These are phyloP conservation scores for Cyberlindnera veronae DNA, from an alignment of 805 yeast genomes.

Conservation along the genomic window DNA sequence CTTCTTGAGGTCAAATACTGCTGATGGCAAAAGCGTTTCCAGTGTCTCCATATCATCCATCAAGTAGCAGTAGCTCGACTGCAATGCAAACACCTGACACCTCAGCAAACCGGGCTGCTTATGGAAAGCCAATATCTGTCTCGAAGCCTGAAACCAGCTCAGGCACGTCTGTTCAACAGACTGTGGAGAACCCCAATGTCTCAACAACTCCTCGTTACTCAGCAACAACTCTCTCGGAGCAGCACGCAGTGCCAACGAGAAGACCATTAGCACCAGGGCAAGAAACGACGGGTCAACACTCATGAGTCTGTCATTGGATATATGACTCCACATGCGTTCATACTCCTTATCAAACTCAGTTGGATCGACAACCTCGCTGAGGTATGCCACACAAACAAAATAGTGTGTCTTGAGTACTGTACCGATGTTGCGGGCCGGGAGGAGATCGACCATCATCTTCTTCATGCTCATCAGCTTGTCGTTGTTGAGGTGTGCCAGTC, in stretches of 20 bases:
- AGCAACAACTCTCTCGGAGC: slow-evolving; percentile 11
- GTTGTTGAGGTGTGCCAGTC: slow-evolving; percentile 1
- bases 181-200: slow-evolving; percentile 6
- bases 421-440: slow-evolving; percentile 13
- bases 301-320: slow-evolving; percentile 5
- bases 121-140: slow-evolving; percentile 16
- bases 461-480: slow-evolving; percentile 8
- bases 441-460: slow-evolving; percentile 9
- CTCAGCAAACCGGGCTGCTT: slow-evolving; percentile 4
- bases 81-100: slow-evolving; percentile 8
- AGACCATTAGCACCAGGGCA: slow-evolving; percentile 11
- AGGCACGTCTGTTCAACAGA: slow-evolving; percentile 1
- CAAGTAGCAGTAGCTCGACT: slow-evolving; percentile 7
- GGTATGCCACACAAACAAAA: slow-evolving; percentile 12
- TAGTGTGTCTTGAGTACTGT: slow-evolving; percentile 15
- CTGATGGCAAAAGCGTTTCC: slow-evolving; percentile 9
- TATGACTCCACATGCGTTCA: slow-evolving; percentile 14
- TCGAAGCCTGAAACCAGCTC: slow-evolving; percentile 18
- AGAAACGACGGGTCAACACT: slow-evolving; percentile 17
- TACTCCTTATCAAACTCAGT: slow-evolving; percentile 13
- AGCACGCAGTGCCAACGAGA: slow-evolving; percentile 10
- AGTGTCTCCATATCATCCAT: slow-evolving; percentile 4
- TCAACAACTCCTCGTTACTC: slow-evolving; percentile 6
- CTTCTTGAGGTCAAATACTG: slow-evolving; percentile 9
- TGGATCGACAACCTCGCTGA: slow-evolving; percentile 6